These are phyloP conservation scores for Candida anutae DNA, from an alignment of 1,139 yeast genomes.

Conservation along the genomic window DNA sequence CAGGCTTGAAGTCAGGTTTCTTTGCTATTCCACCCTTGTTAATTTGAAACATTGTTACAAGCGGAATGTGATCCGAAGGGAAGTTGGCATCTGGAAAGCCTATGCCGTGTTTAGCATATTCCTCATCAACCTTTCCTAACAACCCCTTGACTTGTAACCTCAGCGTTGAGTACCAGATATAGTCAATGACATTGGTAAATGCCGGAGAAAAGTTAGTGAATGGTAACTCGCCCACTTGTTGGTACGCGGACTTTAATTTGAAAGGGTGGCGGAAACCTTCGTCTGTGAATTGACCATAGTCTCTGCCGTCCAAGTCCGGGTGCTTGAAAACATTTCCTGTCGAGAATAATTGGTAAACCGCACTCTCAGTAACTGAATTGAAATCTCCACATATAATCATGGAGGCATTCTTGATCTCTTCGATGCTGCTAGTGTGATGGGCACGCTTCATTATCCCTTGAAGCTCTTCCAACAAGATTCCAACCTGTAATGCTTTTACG, in stretches of 20 bases:
- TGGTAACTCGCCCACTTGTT: conserved; percentile 79
- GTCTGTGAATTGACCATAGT: conserved; percentile 85
- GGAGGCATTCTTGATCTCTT: conserved; percentile 61
- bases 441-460: conserved; percentile 52
- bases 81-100: conserved; percentile 93
- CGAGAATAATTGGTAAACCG: conserved; percentile 84
- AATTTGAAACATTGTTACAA: conserved; percentile 69
- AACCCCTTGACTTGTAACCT: conserved; percentile 76
- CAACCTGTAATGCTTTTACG: conserved; percentile 93
- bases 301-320: conserved; percentile 74
- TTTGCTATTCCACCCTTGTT: conserved; percentile 34
- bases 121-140: conserved; percentile 75
- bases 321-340: conserved; percentile 72
- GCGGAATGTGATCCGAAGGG: conserved; percentile 91
- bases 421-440: conserved; percentile 38
- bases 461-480: conserved; percentile 81
- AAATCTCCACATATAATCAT: conserved; percentile 90
- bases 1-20: conserved; percentile 44
- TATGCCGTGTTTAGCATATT: conserved; percentile 66
- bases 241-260: conserved; percentile 79
- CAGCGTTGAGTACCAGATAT: conserved; percentile 87
- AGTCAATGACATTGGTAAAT: conserved; percentile 89
- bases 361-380: conserved; percentile 80
- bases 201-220: conserved; percentile 92
- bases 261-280: conserved; percentile 82